Evolutionary conservation across 495 filamentous ascomycete species (phyloP), one percentile per base, ranked within the genome.

Genomic region (Penicillium mononematosum): DNA sequence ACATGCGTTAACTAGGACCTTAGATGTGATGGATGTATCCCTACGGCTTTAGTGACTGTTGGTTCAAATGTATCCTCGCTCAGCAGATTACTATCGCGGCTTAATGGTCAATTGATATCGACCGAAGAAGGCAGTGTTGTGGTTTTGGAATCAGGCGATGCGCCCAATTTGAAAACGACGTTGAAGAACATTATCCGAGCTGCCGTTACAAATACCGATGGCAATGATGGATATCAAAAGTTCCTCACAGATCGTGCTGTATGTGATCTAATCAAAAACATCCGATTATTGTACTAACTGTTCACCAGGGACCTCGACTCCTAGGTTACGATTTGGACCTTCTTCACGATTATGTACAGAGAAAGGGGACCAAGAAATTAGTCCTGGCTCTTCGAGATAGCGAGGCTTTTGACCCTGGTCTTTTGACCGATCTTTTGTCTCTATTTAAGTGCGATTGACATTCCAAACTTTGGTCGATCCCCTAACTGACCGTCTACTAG

Each of bases 301-400:
- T 44, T 20, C 36, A 55, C 3, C 63, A 88, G 82, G 85, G 84
- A 1, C 81, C 83, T 31, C 87, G 86, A 73, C 82, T 91, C 46
- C 80, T 98, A n/a, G 88, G 88, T 59, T 98, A 98, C 65, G 95
- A 98, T 66, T 78, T 98, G 12, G 87, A 93, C 61, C 81, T 89
- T n/a, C 78, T 98, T 8, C 73, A 86, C 53, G 83, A 85, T 29
- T 83, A 84, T 64, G 78, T 91, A 14, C 76, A 77, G 43, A 73
- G 73, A 50, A 78, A 83, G 42, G 68, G 73, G 9, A 80, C 81
- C 25, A 74, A 81, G 34, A 84, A 85, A 55, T 77, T 96, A 31
- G 77, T 93, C 8, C 69, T 98, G 20, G 86, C 87, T 14, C 86
- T 98, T 50, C 85, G 90, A 64, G 95, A 98, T 67, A 95, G 89